Evolutionary conservation across 1,284 basidiomycete species (phyloP), one percentile per base, ranked within the genome.

Genomic region (Grifola frondosa): DNA sequence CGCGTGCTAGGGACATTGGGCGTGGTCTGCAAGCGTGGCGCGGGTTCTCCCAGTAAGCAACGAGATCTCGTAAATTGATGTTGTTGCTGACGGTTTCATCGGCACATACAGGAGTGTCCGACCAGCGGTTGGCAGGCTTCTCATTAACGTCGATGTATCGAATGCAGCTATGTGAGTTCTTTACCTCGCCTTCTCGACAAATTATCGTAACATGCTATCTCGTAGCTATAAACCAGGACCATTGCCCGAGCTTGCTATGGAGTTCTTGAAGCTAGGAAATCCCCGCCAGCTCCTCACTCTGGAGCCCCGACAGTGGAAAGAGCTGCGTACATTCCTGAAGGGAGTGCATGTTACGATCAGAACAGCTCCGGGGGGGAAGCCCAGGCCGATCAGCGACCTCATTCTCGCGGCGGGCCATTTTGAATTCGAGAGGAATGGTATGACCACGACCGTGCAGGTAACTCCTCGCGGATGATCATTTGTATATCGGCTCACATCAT

Each of bases 101-200:
- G 8, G 6, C 9, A 6, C 16, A 16, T 32, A 11, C 21, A 53
- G 51, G 45, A 56, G 52, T 26, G 48, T 53, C 3, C 51, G 57
- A 3, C 60, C 60, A 2, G 48, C 52, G 1, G 35, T 52, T 4
- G 42, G 37, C 13, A 39, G 39, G 4, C 37, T 60, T 5, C 21
- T 58, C 3, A 50, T 62, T 37, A 62, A 62, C 32, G 40, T 62
- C 15, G 56, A 62, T 36, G 44, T 52, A 1, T 47, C 53, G 1
- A 50, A 53, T 10, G 53, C 52, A 1, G 39, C 50, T 0, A 41
- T 61, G 60, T 60, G 43, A 29, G 51, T 37, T 12, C 1, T 34
- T 10, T 8, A 6, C 17, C 11, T 17, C 15, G 13, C 4, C 3
- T 7, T 12, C 5, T 23, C 6, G 12, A 33, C 15, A 10, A 7